Base-by-base conservation (phyloP, 352 stramenopile species). In the Thraustochytrium sp. region DNA sequence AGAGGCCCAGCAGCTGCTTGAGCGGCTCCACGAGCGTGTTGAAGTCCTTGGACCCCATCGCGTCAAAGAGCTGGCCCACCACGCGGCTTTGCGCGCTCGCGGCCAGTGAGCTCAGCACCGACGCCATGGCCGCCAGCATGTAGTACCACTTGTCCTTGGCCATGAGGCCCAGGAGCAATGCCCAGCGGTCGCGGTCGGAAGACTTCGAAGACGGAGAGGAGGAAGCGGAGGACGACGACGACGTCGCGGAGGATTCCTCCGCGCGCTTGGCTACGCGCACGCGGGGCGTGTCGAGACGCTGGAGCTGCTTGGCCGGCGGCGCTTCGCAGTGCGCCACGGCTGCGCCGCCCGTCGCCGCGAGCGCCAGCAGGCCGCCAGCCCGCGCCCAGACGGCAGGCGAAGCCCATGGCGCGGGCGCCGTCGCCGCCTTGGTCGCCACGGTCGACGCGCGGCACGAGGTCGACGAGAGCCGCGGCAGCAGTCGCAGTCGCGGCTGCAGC, bases 101-200 rank as follows among this genome's bases (percentile, higher is more conserved):
- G 5, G 68, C 68, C 23, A 80, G 37, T 23, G 68, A 80, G 34
- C 48, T 53, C 11, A 80, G 68, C 44, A 64, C 29, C 13, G 68
- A 80, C 5, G 68, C 23, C 23, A 29, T 13, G 2, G 68, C 68
- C 0, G 68, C 68, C 42, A 80, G 34, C 8, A 72, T 9, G 44
- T 80, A 80, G 36, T 63, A 72, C 68, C 48, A 80, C 51, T 80
- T 80, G 51, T 80, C 68, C 68, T 80, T 46, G 34, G 44, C 44
- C 68, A 80, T 80, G 37, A 72, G 44, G 13, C 11, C 63, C 23
- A 80, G 51, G 21, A 80, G 68, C 44, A 80, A n/a, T 18, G 44
- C 68, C 68, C 68, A 80, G 34, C 40, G 31, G 26, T 44, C 13
- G 8, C 68, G 48, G 26, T 80, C 68, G 5, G 26, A 38, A n/a